A percentile compares a stretch with the other conserved stretches of the same genome.
Evolutionary conservation across 2,329 filamentous ascomycete genomes (phyloP).

Genomic region (Aspergillus ibericus): DNA sequence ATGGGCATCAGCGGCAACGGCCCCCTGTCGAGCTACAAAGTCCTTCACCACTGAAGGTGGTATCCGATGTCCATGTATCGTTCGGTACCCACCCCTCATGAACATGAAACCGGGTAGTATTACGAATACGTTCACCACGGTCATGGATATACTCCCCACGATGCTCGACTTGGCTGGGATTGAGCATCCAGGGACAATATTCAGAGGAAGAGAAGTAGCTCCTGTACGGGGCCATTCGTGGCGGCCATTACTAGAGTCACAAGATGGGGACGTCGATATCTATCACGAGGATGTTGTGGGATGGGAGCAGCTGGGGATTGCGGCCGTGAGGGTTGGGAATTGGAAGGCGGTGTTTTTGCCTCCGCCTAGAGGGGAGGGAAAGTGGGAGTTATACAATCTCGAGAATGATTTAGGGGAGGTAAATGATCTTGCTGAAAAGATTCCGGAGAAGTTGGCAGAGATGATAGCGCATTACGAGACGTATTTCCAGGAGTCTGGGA

Average conservation of each 20-base stretch:
- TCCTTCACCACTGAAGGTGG: background rate
- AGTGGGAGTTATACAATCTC: background rate
- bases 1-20: slow-evolving; percentile 48
- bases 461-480: background rate
- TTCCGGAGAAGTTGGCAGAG: background rate
- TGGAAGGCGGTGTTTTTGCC: slow-evolving; percentile 3
- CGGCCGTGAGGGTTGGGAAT: background rate
- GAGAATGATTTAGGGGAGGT: background rate
- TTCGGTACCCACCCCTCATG: background rate
- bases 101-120: background rate
- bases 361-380: slow-evolving; percentile 2
- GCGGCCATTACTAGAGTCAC: background rate
- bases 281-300: background rate
- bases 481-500: background rate
- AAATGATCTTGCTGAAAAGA: background rate
- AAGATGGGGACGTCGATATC: background rate
- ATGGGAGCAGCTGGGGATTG: background rate
- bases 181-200: background rate
- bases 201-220: background rate
- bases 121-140: background rate
- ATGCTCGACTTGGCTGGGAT: background rate
- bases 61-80: background rate
- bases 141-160: background rate
- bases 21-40: background rate
- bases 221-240: background rate